phyloP scores from a whole-genome alignment of 176 grass and related monocot genomes.

The Phyllostachys edulis region DNA sequence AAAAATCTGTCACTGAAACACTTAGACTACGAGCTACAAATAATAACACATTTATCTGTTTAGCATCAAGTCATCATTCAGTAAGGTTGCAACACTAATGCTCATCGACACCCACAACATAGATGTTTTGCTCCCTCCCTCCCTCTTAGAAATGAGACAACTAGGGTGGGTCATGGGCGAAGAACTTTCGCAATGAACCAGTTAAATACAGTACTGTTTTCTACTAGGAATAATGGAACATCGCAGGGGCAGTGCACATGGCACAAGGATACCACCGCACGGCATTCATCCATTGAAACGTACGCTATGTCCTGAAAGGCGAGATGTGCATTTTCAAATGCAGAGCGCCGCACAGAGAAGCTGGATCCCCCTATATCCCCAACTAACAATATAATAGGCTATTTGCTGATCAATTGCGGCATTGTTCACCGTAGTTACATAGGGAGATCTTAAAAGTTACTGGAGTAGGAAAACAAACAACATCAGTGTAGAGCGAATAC shows the following conservation, averaged over 20 bases:
- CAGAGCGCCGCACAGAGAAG: not conserved
- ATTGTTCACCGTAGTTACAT: not conserved
- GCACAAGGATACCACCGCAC: not conserved
- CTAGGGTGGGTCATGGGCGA: not conserved
- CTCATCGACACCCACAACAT: not conserved
- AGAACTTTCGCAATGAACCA: not conserved
- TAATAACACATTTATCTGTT: not conserved
- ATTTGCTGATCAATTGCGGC: not conserved
- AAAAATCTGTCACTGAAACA: not conserved
- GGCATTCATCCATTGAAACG: not conserved
- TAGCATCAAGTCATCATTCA: not conserved
- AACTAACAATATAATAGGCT: not conserved
- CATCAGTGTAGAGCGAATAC: slow-evolving; percentile 1
- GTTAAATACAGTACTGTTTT: not conserved
- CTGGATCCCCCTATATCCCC: not conserved
- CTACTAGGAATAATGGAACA: not conserved
- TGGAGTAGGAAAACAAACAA: not conserved
- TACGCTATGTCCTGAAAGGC: not conserved
- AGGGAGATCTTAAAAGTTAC: not conserved
- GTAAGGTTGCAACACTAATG: not conserved
- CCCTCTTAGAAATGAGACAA: not conserved
- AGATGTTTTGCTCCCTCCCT: not conserved
- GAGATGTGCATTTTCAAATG: not conserved
- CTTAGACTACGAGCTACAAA: not conserved
- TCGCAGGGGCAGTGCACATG: not conserved